phyloP scores from a whole-genome alignment of 768 basidiomycete genomes.

The Rossbeevera mucosa region DNA sequence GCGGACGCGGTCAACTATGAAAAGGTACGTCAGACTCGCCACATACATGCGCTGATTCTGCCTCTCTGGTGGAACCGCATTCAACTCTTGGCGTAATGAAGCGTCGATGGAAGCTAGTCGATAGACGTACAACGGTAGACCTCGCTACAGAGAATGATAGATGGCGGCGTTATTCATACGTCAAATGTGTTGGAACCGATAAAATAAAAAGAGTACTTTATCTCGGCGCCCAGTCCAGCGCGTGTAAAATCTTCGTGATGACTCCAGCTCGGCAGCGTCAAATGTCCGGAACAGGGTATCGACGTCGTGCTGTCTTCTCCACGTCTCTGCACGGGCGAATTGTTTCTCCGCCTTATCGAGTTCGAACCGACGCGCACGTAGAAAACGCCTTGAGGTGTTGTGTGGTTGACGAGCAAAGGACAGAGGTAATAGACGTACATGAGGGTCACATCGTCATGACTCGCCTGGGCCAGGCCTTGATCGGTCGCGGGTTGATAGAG shows the following conservation, averaged over 20 bases:
- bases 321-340: slow-evolving; percentile 61
- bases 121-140: slow-evolving; percentile 74
- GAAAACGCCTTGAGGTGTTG: slow-evolving; percentile 58
- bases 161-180: neutral
- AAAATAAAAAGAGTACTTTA: slow-evolving; percentile 42
- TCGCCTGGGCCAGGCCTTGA: slow-evolving; percentile 34
- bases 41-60: slow-evolving; percentile 70
- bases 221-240: slow-evolving; percentile 78
- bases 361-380: slow-evolving; percentile 74
- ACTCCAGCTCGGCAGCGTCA: slow-evolving; percentile 54
- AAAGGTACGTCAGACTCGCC: neutral
- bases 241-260: slow-evolving; percentile 62
- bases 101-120: slow-evolving; percentile 54
- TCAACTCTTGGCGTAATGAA: slow-evolving; percentile 55
- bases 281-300: slow-evolving; percentile 60
- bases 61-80: slow-evolving; percentile 46
- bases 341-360: slow-evolving; percentile 60
- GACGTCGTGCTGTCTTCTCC: slow-evolving; percentile 62
- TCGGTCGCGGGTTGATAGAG: slow-evolving; percentile 45
- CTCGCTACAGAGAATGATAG: slow-evolving; percentile 39
- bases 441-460: slow-evolving; percentile 64
- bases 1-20: neutral
- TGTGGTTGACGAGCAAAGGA: neutral
- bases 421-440: slow-evolving; percentile 41
- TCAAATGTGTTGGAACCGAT: neutral